These are phyloP conservation scores for Russula sp. DNA, from an alignment of 768 basidiomycete genomes.

Conservation along the genomic window DNA sequence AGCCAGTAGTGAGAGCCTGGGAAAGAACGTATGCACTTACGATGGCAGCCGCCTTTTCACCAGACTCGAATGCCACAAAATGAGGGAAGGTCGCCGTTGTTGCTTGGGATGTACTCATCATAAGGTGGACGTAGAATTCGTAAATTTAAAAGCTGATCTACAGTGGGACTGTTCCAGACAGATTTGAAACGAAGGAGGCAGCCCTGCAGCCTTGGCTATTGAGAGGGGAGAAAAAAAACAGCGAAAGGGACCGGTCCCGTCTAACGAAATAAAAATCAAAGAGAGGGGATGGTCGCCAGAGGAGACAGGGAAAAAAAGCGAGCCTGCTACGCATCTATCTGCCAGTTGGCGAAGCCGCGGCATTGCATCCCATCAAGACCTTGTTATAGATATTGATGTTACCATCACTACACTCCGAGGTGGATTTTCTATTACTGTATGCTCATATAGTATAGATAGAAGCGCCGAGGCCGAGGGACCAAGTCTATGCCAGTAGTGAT, in stretches of 20 bases:
- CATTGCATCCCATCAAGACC: background rate
- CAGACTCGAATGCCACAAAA: background rate
- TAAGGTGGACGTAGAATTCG: background rate
- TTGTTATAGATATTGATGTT: background rate
- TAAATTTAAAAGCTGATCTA: slow-evolving; percentile 10
- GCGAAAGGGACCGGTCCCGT: slow-evolving; percentile 20
- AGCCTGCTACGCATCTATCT: background rate
- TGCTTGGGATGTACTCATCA: background rate
- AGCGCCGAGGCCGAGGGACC: too few relatives aligned
- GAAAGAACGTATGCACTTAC: background rate
- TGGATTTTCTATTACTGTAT: too few relatives aligned
- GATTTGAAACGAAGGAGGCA: slow-evolving; percentile 26
- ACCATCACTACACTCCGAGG: background rate
- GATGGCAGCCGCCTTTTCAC: slow-evolving; percentile 3
- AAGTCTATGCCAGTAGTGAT: too few relatives aligned
- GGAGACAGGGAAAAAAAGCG: background rate
- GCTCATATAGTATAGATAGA: background rate
- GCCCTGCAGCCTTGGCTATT: slow-evolving; percentile 30
- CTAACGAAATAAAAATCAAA: slow-evolving; percentile 1
- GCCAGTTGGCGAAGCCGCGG: background rate
- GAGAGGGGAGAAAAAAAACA: slow-evolving; percentile 18
- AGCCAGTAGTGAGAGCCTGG: background rate
- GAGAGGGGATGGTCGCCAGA: slow-evolving; percentile 2
- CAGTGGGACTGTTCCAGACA: slow-evolving; percentile 25
- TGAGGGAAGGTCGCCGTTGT: background rate